phyloP scores from a whole-genome alignment of 2,329 filamentous ascomycete genomes.

The Mollisiaceae sp. region DNA sequence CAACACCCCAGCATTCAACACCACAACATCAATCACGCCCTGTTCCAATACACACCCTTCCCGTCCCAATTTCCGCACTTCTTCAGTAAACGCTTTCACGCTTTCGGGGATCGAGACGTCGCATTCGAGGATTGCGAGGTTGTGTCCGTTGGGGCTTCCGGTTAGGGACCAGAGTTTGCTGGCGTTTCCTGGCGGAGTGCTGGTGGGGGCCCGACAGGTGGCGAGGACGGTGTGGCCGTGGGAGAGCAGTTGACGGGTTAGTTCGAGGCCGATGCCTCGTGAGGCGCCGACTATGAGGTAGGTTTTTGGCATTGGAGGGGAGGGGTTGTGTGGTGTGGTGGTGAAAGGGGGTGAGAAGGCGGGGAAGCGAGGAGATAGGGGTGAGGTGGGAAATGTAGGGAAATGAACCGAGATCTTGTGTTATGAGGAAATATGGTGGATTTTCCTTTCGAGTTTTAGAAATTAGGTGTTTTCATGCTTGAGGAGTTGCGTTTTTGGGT shows the following conservation, averaged over 20 bases:
- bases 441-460: too few species aligned
- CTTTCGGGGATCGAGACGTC: slow-evolving; percentile 58
- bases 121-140: slow-evolving; percentile 46
- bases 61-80: slow-evolving; percentile 25
- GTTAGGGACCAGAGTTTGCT: slow-evolving; percentile 49
- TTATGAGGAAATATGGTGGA: too few species aligned
- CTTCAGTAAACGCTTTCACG: slow-evolving; percentile 46
- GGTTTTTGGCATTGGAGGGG: too few species aligned
- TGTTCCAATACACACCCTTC: slow-evolving; percentile 24
- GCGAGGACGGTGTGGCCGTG: slow-evolving; percentile 52
- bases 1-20: slow-evolving; percentile 62
- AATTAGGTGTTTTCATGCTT: too few species aligned
- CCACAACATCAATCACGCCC: slow-evolving; percentile 51
- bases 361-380: neutral
- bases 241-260: slow-evolving; percentile 48
- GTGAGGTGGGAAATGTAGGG: too few species aligned
- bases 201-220: slow-evolving; percentile 48
- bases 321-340: neutral
- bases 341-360: neutral
- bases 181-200: slow-evolving; percentile 33
- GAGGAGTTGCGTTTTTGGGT: too few species aligned
- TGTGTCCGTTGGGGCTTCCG: slow-evolving; percentile 47
- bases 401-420: too few species aligned
- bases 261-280: slow-evolving; percentile 51
- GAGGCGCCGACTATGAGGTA: slow-evolving; percentile 54